Base-by-base conservation (phyloP, 345 rosid genomes). In the Aquilaria sinensis region DNA sequence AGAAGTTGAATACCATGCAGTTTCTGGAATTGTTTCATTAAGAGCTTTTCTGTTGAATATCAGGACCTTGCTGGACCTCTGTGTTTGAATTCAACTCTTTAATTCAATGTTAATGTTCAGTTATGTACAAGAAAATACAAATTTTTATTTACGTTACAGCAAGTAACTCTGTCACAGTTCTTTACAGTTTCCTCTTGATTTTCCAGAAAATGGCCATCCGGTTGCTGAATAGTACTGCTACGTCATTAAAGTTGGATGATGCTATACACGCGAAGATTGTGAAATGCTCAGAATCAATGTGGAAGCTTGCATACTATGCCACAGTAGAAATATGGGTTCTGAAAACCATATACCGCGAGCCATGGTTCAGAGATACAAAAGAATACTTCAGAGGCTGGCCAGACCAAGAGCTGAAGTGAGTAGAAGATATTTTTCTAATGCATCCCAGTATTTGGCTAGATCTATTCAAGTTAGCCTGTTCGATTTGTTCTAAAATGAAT, bases 211-310 rank as follows among this genome's bases (percentile, higher is more conserved):
- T 94, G 61, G 85, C 88, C 47, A 61, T 77, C 50, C 76, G 89
- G 91, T 81, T 90, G 62, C 65, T 78, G 77, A 53, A 49, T 14
- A 68, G 61, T 3, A 81, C 79, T 58, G 72, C 74, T 58, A 62
- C 58, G 49, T 77, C 82, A 0, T 63, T 75, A 43, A 90, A 75
- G 74, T 61, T 82, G 53, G 77, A 82, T 49, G 86, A 86, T 58
- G 73, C 77, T 33, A 78, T 75, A 46, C 57, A 37, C 0, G 85
- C 81, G 0, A 87, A 86, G 58, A 69, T 89, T 63, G 74, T 63
- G 12, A 95, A 95, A 75, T 82, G 90, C 74, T 80, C 88, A 8
- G 99, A 91, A 56, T 95, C 99, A 13, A 56, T 95, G 83, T 95
- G 99, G 97, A 95, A 89, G 67, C 64, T 95, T 29, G 64, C 81